These are phyloP conservation scores for Podosphaera xanthii DNA, from an alignment of 2,329 filamentous ascomycete species.

Conservation along the genomic window DNA sequence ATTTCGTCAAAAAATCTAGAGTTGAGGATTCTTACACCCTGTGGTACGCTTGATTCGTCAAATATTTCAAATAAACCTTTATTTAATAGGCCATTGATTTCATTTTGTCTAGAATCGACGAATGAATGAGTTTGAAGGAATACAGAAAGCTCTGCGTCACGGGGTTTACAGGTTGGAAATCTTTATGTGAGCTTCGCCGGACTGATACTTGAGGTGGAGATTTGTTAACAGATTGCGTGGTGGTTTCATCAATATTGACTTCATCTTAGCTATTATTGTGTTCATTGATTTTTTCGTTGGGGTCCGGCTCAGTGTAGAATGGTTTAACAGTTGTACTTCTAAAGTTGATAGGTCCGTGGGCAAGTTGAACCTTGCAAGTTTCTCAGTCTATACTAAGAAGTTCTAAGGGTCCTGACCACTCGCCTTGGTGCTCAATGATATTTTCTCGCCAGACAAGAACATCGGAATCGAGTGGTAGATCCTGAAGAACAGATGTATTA, in stretches of 20 bases:
- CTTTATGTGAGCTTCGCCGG: neutral
- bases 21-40: no score
- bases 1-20: no score
- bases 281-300: neutral
- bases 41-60: no score
- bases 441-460: neutral
- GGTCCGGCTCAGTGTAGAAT: neutral
- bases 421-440: no score
- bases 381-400: neutral
- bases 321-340: neutral
- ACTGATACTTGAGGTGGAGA: no score
- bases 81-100: neutral
- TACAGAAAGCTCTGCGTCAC: neutral
- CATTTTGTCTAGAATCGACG: neutral
- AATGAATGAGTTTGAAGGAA: neutral
- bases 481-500: neutral
- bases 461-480: slow-evolving; percentile 1
- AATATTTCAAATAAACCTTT: no score
- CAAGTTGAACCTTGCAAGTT: neutral
- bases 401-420: neutral
- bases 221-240: neutral
- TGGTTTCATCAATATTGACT: neutral
- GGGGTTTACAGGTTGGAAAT: neutral
- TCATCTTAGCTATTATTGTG: neutral
- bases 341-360: neutral